phyloP scores from a whole-genome alignment of 1,139 yeast species.

The Geotrichum australiense region DNA sequence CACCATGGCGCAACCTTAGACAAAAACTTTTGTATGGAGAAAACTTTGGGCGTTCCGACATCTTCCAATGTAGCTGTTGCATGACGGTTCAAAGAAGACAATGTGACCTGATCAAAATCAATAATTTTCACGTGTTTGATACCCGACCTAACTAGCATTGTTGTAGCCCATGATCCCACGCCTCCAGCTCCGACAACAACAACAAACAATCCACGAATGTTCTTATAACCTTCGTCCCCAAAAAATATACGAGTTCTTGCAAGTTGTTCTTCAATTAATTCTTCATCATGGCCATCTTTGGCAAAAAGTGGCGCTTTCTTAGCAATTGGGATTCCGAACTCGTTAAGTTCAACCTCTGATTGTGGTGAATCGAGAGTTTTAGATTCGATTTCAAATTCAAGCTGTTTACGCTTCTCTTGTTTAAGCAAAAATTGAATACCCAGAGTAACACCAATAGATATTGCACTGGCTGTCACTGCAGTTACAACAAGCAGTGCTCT shows the following conservation, averaged over 20 bases:
- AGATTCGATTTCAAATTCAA: slow-evolving; percentile 15
- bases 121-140: slow-evolving; percentile 69
- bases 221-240: slow-evolving; percentile 76
- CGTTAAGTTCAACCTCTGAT: slow-evolving; percentile 16
- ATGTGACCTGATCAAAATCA: slow-evolving; percentile 92
- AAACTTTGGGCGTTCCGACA: slow-evolving; percentile 87
- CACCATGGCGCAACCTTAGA: slow-evolving; percentile 85
- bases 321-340: slow-evolving; percentile 15
- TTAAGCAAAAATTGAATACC: slow-evolving; percentile 16
- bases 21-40: slow-evolving; percentile 61
- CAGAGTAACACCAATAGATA: slow-evolving; percentile 21
- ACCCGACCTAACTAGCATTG: slow-evolving; percentile 89
- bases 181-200: slow-evolving; percentile 98
- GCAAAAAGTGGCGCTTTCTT: slow-evolving; percentile 15
- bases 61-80: slow-evolving; percentile 84
- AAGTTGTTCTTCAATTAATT: slow-evolving; percentile 77
- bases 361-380: slow-evolving; percentile 4
- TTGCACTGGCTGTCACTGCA: slow-evolving; percentile 18
- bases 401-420: slow-evolving; percentile 14
- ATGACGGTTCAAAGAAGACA: slow-evolving; percentile 86
- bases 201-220: slow-evolving; percentile 63
- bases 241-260: slow-evolving; percentile 91
- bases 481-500: slow-evolving; percentile 17
- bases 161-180: slow-evolving; percentile 94
- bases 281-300: slow-evolving; percentile 47